Conservation (phyloP, 345 rosid genomes). For the Citrus sp. region DNA sequence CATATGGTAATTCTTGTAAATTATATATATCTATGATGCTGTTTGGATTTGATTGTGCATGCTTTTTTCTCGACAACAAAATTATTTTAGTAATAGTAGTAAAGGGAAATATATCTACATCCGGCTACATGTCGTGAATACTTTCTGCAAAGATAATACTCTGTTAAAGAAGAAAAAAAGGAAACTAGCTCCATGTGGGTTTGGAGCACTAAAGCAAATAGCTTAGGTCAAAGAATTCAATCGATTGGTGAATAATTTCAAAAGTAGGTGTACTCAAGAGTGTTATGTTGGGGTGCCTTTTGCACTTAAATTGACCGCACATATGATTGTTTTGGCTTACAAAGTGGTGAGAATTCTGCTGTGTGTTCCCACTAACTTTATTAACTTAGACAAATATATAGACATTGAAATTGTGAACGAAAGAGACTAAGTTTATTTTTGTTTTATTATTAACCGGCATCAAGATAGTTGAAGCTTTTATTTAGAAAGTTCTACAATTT, state of each 20-base stretch:
- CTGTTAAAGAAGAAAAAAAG: neutral
- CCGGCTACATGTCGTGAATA: neutral
- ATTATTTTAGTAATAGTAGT: neutral
- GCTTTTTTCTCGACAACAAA: neutral
- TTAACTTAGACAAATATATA: neutral
- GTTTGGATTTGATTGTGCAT: neutral
- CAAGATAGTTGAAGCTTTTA: neutral
- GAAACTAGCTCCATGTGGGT: slow-evolving; percentile 11
- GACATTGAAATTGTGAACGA: neutral
- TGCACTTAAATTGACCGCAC: slow-evolving; percentile 3
- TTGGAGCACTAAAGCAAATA: slow-evolving; percentile 8
- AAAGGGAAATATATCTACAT: neutral
- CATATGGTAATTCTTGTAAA: neutral
- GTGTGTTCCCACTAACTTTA: slow-evolving; percentile 14
- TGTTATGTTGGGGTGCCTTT: slow-evolving; percentile 8
- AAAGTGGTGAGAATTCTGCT: neutral
- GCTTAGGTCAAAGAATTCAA: slow-evolving; percentile 15
- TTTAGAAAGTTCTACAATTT: neutral
- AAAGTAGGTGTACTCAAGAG: slow-evolving; percentile 23
- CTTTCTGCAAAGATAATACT: neutral
- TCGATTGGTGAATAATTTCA: slow-evolving; percentile 25
- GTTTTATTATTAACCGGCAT: neutral
- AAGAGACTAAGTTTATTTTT: neutral
- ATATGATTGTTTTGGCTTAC: slow-evolving; percentile 10
- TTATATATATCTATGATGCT: neutral